Conservation (phyloP, 805 yeast species). For the Metschnikowia bowlesiae region DNA sequence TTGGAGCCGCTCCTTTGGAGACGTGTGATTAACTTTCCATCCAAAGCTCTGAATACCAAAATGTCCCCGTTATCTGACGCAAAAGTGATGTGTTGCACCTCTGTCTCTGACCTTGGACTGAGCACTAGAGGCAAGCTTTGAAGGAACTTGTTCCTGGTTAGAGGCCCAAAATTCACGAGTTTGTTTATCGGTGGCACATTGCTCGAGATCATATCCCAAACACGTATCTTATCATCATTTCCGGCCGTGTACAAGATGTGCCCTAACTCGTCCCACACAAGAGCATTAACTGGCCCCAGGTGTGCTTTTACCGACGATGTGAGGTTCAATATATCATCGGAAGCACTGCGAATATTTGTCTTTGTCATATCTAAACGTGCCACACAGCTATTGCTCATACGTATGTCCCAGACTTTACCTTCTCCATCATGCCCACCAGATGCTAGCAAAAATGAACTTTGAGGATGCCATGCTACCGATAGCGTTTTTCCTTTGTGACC, state of each 20-base stretch:
- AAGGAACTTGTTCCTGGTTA: conserved; percentile 58
- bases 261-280: conserved; percentile 70
- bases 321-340: conserved; percentile 21
- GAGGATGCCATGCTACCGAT: conserved; percentile 73
- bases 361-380: conserved; percentile 56
- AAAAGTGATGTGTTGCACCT: conserved; percentile 54
- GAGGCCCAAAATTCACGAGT: conserved; percentile 72
- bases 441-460: conserved; percentile 55
- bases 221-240: conserved; percentile 71
- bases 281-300: conserved; percentile 71
- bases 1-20: conserved; percentile 43
- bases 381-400: conserved; percentile 62
- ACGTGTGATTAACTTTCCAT: conserved; percentile 61
- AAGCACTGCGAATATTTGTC: conserved; percentile 26
- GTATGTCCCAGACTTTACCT: conserved; percentile 79
- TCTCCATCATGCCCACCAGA: conserved; percentile 82
- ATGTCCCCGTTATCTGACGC: conserved; percentile 78
- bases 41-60: conserved; percentile 50
- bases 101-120: conserved; percentile 49
- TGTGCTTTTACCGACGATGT: conserved; percentile 57
- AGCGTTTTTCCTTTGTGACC: conserved; percentile 58
- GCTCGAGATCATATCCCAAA: conserved; percentile 61
- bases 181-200: conserved; percentile 48
- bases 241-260: conserved; percentile 62
- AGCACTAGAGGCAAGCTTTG: conserved; percentile 49